These are phyloP conservation scores for Dalbergia cochinchinensis DNA, from an alignment of 306 rosid genomes.

Conservation along the genomic window DNA sequence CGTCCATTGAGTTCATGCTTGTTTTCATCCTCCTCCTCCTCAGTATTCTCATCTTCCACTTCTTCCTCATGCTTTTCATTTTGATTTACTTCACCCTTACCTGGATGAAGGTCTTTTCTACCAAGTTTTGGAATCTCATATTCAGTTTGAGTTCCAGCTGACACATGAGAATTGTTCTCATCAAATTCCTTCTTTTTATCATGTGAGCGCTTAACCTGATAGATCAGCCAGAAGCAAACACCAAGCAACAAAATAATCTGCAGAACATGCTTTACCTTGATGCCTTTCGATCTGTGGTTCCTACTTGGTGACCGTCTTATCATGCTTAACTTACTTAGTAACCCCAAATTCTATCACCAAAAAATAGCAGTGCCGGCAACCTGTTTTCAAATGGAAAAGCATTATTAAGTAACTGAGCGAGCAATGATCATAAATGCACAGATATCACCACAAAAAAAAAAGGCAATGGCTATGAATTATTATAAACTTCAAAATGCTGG, in stretches of 20 bases:
- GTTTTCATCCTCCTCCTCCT: conserved; percentile 56
- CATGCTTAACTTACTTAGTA: conserved; percentile 55
- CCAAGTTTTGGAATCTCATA: conserved; percentile 62
- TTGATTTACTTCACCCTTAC: conserved; percentile 45
- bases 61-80: conserved; percentile 65
- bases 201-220: conserved; percentile 87
- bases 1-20: conserved; percentile 55
- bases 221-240: conserved; percentile 84
- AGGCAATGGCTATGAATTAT: background rate
- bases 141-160: conserved; percentile 37
- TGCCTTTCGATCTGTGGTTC: conserved; percentile 70
- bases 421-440: background rate
- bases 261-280: conserved; percentile 71
- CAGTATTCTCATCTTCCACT: conserved; percentile 62
- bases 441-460: background rate
- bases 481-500: conserved; percentile 2
- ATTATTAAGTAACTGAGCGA: conserved; percentile 26
- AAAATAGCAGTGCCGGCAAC: conserved; percentile 37
- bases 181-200: conserved; percentile 76
- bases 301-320: conserved; percentile 65
- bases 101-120: conserved; percentile 69
- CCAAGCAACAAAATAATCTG: conserved; percentile 76
- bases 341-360: conserved; percentile 20
- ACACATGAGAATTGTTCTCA: conserved; percentile 51
- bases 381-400: conserved; percentile 38